phyloP scores from a whole-genome alignment of 2,329 filamentous ascomycete species.

The Neoscytalidium dimidiatum region DNA sequence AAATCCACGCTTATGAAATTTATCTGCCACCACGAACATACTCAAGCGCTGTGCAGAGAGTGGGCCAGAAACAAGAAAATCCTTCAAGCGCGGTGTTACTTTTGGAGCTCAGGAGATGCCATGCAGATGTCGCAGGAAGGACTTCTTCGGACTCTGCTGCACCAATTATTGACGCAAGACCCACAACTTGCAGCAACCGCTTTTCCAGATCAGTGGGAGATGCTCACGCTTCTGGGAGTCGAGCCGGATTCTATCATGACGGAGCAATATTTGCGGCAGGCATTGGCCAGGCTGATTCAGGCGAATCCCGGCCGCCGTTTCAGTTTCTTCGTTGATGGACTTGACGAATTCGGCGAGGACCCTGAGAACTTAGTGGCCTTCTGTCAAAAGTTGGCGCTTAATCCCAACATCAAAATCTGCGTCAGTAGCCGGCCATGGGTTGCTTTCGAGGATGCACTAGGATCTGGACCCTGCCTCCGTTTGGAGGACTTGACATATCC shows the following conservation, averaged over 20 bases:
- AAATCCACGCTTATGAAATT: slow-evolving; percentile 49
- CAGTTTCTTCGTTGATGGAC: slow-evolving; percentile 7
- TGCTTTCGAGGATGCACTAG: slow-evolving; percentile 22
- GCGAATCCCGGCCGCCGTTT: neutral
- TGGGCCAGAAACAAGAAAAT: slow-evolving; percentile 38
- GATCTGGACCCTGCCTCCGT: neutral
- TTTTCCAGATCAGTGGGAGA: neutral
- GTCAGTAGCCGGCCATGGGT: slow-evolving; percentile 23
- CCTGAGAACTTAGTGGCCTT: neutral
- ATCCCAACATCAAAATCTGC: slow-evolving; percentile 20
- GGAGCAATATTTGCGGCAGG: neutral
- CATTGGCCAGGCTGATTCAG: neutral
- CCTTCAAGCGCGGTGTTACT: slow-evolving; percentile 42
- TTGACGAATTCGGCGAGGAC: neutral
- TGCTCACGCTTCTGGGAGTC: neutral
- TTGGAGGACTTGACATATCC: slow-evolving; percentile 21
- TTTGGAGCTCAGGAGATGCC: slow-evolving; percentile 42
- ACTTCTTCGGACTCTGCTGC: slow-evolving; percentile 40
- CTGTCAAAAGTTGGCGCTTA: neutral
- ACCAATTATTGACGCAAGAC: slow-evolving; percentile 28
- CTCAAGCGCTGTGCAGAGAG: slow-evolving; percentile 28
- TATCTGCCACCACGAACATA: slow-evolving; percentile 23
- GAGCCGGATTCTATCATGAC: neutral
- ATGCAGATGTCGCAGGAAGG: slow-evolving; percentile 46
- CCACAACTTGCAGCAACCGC: neutral